These are phyloP conservation scores for Tulasnella sp. DNA, from an alignment of 768 basidiomycete species.

Conservation along the genomic window DNA sequence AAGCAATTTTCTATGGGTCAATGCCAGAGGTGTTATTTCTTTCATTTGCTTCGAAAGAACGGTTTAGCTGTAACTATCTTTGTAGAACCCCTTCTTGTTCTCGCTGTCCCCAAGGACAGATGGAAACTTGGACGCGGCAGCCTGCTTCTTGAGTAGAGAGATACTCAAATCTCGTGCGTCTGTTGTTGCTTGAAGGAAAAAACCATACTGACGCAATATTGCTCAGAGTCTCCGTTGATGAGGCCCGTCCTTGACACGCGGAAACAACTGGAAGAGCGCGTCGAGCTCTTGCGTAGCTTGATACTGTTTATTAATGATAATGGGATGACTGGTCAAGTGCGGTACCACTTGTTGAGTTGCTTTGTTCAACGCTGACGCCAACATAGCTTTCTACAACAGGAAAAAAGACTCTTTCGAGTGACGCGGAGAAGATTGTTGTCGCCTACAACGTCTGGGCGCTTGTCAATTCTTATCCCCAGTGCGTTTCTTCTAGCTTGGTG, in stretches of 20 bases:
- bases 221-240: conserved; percentile 1
- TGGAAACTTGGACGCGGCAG: conserved; percentile 14
- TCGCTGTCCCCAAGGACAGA: conserved; percentile 2
- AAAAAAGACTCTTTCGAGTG: conserved; percentile 1
- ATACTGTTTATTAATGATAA: conserved; percentile 13
- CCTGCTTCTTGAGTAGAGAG: conserved; percentile 13
- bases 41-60: not conserved
- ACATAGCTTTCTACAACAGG: conserved; percentile 12
- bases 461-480: conserved; percentile 9
- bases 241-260: conserved; percentile 3
- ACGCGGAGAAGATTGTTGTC: conserved; percentile 16
- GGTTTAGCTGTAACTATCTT: not conserved
- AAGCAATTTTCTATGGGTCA: conserved; percentile 19
- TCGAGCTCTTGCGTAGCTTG: conserved; percentile 5
- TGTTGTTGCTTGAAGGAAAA: not conserved
- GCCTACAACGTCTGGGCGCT: conserved; percentile 10
- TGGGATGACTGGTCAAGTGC: conserved; percentile 10
- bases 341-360: not conserved
- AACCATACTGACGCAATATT: not conserved
- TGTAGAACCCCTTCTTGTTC: conserved; percentile 18
- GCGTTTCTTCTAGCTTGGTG: not conserved
- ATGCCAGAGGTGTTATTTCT: conserved; percentile 3
- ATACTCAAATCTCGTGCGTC: conserved; percentile 15
- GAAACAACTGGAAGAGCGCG: not conserved
- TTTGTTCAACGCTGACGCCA: not conserved